phyloP scores from a whole-genome alignment of 306 rosid species.

The Cicer judaicum region DNA sequence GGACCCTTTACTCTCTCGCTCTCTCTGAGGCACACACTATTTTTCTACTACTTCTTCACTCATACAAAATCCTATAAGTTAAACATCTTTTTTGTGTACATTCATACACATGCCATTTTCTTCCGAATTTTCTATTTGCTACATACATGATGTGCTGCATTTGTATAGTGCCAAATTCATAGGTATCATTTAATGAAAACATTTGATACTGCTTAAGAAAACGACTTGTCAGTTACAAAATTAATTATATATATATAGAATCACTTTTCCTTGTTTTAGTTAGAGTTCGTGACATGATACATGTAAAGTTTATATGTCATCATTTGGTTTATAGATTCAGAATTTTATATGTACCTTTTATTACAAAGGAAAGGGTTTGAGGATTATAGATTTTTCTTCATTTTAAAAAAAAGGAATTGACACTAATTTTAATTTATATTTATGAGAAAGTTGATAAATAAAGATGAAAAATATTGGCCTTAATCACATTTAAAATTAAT shows the following conservation, averaged over 20 bases:
- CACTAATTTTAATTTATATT: too few relatives aligned
- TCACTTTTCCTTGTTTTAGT: slow-evolving; percentile 31
- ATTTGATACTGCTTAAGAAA: slow-evolving; percentile 53
- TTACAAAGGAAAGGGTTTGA: background rate
- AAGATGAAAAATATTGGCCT: too few relatives aligned
- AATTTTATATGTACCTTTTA: background rate
- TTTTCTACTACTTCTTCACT: slow-evolving; percentile 6
- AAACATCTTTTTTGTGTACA: slow-evolving; percentile 36
- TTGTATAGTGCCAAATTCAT: slow-evolving; percentile 59
- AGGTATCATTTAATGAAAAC: slow-evolving; percentile 50
- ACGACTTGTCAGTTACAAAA: slow-evolving; percentile 48
- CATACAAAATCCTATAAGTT: slow-evolving; percentile 36
- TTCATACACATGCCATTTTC: slow-evolving; percentile 42
- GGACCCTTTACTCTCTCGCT: slow-evolving; percentile 52
- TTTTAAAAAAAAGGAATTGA: too few relatives aligned
- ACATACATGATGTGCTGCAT: slow-evolving; percentile 44
- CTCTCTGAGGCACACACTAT: background rate
- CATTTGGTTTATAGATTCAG: background rate
- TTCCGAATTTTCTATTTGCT: slow-evolving; percentile 49
- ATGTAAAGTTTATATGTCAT: slow-evolving; percentile 44
- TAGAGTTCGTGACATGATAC: slow-evolving; percentile 33
- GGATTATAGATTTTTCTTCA: background rate
- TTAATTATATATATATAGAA: slow-evolving; percentile 37
- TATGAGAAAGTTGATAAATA: too few relatives aligned
- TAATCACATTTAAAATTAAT: too few relatives aligned